These are phyloP conservation scores for Eremothecium sinecaudum DNA, from an alignment of 1,139 yeast species.

Conservation along the genomic window DNA sequence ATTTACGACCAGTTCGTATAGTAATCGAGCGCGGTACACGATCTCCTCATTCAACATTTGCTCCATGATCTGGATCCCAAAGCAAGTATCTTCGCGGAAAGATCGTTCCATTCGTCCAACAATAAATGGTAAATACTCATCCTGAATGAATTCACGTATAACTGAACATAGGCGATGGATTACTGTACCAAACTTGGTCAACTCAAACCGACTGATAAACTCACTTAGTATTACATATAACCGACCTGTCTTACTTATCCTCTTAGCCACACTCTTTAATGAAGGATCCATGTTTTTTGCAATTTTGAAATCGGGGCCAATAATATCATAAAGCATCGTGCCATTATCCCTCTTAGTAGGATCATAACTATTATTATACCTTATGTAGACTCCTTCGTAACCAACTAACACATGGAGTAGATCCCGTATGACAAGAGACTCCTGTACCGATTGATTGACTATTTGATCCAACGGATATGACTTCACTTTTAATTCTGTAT, in stretches of 20 bases:
- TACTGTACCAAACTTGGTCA: slow-evolving; percentile 54
- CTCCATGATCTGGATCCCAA: slow-evolving; percentile 43
- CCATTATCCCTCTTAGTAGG: slow-evolving; percentile 25
- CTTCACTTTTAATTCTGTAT: slow-evolving; percentile 29
- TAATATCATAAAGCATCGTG: slow-evolving; percentile 5
- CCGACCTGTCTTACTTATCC: slow-evolving; percentile 54
- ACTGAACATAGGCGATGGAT: slow-evolving; percentile 64
- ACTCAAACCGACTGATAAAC: slow-evolving; percentile 52
- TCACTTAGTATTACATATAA: slow-evolving; percentile 44
- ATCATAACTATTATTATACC: slow-evolving; percentile 56
- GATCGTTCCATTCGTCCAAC: slow-evolving; percentile 47
- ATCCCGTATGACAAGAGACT: slow-evolving; percentile 64
- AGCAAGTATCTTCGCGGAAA: slow-evolving; percentile 37
- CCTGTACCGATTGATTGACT: slow-evolving; percentile 47
- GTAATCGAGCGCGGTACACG: slow-evolving; percentile 19
- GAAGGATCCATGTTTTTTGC: slow-evolving; percentile 68
- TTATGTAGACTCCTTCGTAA: slow-evolving; percentile 66
- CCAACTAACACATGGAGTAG: slow-evolving; percentile 62
- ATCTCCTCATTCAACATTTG: slow-evolving; percentile 29
- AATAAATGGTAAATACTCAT: slow-evolving; percentile 38
- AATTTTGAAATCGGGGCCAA: slow-evolving; percentile 57
- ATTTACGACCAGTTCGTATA: slow-evolving; percentile 18
- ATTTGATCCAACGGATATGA: slow-evolving; percentile 40
- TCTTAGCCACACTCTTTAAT: slow-evolving; percentile 60
- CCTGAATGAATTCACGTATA: slow-evolving; percentile 41